phyloP scores from a whole-genome alignment of 1,139 yeast species.

The Hanseniaspora gamundiae region DNA sequence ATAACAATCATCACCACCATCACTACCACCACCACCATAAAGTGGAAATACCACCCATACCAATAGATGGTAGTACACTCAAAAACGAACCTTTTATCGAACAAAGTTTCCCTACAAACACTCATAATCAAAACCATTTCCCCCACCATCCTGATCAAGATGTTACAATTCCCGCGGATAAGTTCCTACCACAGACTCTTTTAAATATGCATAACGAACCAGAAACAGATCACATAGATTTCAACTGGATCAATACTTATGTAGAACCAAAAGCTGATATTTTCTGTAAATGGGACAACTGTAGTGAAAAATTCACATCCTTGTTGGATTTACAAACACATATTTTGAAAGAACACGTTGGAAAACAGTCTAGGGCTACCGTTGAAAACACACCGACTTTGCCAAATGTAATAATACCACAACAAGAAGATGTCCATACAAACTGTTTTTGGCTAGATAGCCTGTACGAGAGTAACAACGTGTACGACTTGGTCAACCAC shows the following conservation, averaged over 20 bases:
- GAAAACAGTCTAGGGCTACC: conserved; percentile 19
- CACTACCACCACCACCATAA: conserved; percentile 28
- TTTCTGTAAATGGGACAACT: conserved; percentile 47
- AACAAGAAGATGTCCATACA: conserved; percentile 11
- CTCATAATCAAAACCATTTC: conserved; percentile 7
- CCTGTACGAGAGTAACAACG: conserved; percentile 39
- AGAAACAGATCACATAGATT: conserved; percentile 21
- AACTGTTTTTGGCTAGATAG: conserved; percentile 72
- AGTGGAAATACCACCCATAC: conserved; percentile 25
- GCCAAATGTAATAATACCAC: neutral
- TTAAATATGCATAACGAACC: neutral
- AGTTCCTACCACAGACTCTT: too few relatives aligned
- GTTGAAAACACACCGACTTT: too few relatives aligned
- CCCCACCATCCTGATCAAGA: too few relatives aligned
- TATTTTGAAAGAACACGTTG: conserved; percentile 43
- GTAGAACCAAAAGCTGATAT: conserved; percentile 14
- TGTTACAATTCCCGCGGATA: too few relatives aligned
- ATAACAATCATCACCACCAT: conserved; percentile 5
- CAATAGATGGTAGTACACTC: too few relatives aligned
- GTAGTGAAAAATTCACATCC: conserved; percentile 30
- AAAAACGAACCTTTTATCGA: too few relatives aligned
- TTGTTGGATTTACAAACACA: conserved; percentile 43
- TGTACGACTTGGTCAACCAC: conserved; percentile 46
- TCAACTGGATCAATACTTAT: conserved; percentile 22
- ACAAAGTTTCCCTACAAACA: too few relatives aligned